Percentiles rank a stretch among this genome's conserved stretches.
Evolutionary conservation across 1,284 basidiomycete genomes (phyloP).

Genomic region (Trichosporon asahii): DNA sequence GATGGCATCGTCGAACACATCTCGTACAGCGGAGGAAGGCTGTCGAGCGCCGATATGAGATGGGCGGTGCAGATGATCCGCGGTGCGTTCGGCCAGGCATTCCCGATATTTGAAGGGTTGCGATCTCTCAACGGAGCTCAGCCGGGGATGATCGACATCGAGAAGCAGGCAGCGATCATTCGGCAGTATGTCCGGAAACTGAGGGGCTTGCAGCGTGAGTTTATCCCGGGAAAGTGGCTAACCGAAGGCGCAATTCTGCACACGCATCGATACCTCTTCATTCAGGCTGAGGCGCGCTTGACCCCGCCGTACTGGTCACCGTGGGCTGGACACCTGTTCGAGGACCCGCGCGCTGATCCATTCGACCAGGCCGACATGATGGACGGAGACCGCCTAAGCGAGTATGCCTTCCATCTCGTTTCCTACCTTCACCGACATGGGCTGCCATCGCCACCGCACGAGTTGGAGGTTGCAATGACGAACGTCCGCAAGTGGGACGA

Average conservation of each 20-base stretch:
- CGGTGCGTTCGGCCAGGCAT: background rate
- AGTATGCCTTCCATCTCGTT: background rate
- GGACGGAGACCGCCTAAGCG: background rate
- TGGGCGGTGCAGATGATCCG: background rate
- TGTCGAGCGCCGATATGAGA: background rate
- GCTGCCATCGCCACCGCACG: background rate
- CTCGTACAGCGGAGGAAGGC: background rate
- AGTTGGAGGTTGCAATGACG: background rate
- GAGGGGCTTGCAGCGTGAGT: background rate
- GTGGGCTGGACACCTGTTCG: background rate
- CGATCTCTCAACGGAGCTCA: too few relatives aligned
- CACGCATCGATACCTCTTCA: background rate
- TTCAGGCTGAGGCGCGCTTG: background rate
- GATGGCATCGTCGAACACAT: background rate
- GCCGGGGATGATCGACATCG: background rate
- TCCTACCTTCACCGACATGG: background rate
- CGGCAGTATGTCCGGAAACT: background rate
- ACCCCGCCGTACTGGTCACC: background rate
- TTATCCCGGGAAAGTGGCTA: background rate
- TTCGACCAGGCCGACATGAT: background rate
- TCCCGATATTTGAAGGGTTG: background rate
- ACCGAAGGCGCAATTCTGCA: background rate
- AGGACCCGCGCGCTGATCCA: background rate
- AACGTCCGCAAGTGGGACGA: background rate
- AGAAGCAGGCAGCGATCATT: background rate